Evolutionary conservation across 257 asterid species (phyloP).

Genomic region (Jasminum sambac): DNA sequence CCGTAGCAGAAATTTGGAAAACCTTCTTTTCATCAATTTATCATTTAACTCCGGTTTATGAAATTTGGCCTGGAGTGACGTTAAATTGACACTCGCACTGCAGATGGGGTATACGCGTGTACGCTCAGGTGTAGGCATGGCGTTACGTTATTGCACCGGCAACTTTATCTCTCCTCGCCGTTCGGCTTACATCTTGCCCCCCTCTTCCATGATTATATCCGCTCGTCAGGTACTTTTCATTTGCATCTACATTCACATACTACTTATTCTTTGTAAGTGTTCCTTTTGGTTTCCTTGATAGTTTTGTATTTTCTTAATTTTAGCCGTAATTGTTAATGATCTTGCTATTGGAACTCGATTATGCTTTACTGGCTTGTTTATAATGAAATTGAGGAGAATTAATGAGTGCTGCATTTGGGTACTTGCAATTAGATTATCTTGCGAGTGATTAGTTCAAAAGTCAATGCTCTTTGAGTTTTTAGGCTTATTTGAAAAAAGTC

Average conservation of each 20-base stretch:
- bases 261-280: neutral
- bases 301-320: neutral
- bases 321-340: neutral
- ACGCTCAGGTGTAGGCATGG: conserved; percentile 22
- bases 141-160: conserved; percentile 32
- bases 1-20: neutral
- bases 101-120: conserved; percentile 42
- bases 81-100: conserved; percentile 26
- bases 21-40: neutral
- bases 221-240: conserved; percentile 42
- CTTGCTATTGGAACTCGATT: neutral
- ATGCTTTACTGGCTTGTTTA: neutral
- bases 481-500: neutral
- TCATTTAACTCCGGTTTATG: neutral
- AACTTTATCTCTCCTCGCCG: conserved; percentile 33
- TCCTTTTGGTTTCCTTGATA: neutral
- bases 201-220: conserved; percentile 18
- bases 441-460: neutral
- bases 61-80: neutral
- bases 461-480: neutral
- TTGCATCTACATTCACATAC: neutral
- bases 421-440: conserved; percentile 13
- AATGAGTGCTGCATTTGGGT: neutral
- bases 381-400: neutral
- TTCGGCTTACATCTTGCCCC: conserved; percentile 18